Base-by-base conservation (phyloP, 176 grass and related monocot genomes). In the Poa annua region DNA sequence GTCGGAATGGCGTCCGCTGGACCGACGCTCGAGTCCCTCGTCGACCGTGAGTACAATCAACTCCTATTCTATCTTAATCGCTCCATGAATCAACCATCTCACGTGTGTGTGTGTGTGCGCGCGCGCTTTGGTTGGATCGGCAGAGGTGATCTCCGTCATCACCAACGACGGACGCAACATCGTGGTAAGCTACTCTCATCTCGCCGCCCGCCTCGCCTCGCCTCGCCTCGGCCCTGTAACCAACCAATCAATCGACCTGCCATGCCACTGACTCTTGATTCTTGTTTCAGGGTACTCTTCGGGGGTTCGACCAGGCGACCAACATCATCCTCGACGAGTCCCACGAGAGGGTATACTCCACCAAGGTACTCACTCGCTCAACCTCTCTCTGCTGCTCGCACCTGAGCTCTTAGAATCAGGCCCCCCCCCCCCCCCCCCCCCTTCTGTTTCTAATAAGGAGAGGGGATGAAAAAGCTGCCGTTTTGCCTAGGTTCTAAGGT, bases 241-340 rank as follows among this genome's bases (percentile, higher is more conserved):
- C 35, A 36, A 36, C 5, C 35, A 5, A 36, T 36, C 29, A 29
- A 29, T 29, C n/a, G n/a, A n/a, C n/a, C n/a, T n/a, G n/a, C n/a
- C 29, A 36, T 36, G 35, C 35, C 8, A 41, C 39, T 70, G 21
- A 59, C 41, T 20, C 36, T 65, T 33, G 71, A 22, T 78, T 65
- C 20, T 76, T 59, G 33, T 49, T 49, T 7, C 90, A 98, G 95
- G 96, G 96, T 3, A 86, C 92, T 47, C 83, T 98, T 26, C 90
- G 90, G 74, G 96, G 93, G n/a, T 98, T 93, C 63, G 96, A 95
- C 65, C 91, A 93, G 74, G 96, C 93, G n/a, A 98, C 96, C 80
- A 98, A 98, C 87, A 93, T 98, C 22, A 95, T 98, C 72, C 93
- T 98, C 13, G 91, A 98, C 52, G 96, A 98, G 87, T 98, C 96